Evolutionary conservation across 208 protist genomes (phyloP).

Genomic region (Leishmania tropica): DNA sequence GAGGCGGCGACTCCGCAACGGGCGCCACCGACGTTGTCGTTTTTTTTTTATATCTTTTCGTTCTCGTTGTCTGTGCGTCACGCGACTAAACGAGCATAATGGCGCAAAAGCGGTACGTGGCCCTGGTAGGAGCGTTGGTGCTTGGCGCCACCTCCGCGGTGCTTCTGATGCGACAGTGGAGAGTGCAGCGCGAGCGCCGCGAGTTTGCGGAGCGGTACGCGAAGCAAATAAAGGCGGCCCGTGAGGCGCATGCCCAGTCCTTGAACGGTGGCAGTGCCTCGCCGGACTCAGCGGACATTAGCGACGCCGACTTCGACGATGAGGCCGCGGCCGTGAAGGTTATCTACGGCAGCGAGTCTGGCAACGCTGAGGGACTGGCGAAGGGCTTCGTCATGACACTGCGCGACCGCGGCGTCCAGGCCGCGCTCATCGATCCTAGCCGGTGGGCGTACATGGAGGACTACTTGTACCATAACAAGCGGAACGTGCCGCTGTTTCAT

Average conservation of each 20-base stretch:
- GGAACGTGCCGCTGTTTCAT: constrained; percentile 26
- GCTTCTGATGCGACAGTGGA: constrained; percentile 13
- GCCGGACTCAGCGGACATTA: constrained; percentile 7
- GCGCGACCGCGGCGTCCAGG: constrained; percentile 49
- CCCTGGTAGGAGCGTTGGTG: neutral
- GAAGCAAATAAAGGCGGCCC: constrained; percentile 26
- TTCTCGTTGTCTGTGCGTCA: neutral
- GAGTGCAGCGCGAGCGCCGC: constrained; percentile 25
- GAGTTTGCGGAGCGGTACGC: constrained; percentile 46
- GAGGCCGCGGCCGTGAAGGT: constrained; percentile 38
- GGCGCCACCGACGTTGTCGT: neutral
- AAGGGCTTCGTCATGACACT: constrained; percentile 58
- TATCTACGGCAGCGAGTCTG: constrained; percentile 70
- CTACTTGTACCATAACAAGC: constrained; percentile 31
- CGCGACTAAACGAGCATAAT: neutral
- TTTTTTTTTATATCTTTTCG: neutral
- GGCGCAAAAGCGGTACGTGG: constrained; percentile 4
- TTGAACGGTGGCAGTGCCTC: constrained; percentile 3
- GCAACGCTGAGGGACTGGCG: constrained; percentile 71
- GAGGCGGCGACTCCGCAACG: neutral
- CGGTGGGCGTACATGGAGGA: constrained; percentile 52
- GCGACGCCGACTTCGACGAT: constrained; percentile 1
- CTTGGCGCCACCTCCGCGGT: constrained; percentile 3
- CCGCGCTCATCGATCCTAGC: constrained; percentile 62
- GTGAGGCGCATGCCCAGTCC: constrained; percentile 13